phyloP scores from a whole-genome alignment of 1,284 basidiomycete species.

The Athelia psychrophila region DNA sequence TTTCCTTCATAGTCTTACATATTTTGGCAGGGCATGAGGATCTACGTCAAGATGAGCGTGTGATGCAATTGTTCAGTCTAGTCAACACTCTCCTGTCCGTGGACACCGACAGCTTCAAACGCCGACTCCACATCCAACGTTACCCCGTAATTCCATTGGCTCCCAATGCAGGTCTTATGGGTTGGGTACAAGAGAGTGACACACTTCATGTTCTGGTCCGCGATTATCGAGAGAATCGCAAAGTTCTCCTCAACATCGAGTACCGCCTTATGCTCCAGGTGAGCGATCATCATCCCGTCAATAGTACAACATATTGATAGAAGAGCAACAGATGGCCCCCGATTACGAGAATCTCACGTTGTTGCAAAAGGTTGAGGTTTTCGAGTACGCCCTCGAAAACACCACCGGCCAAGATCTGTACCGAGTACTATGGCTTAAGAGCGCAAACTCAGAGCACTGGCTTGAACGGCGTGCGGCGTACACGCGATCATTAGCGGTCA shows the following conservation, averaged over 20 bases:
- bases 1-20: neutral
- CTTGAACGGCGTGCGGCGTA: slow-evolving; percentile 96
- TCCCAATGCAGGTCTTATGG: slow-evolving; percentile 92
- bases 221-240: slow-evolving; percentile 92
- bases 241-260: slow-evolving; percentile 97
- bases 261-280: slow-evolving; percentile 97
- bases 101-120: slow-evolving; percentile 95
- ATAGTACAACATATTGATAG: neutral
- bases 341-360: slow-evolving; percentile 96
- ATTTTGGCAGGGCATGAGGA: slow-evolving; percentile 85
- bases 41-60: slow-evolving; percentile 96
- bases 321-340: slow-evolving; percentile 85
- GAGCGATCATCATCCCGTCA: slow-evolving; percentile 20
- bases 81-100: slow-evolving; percentile 94
- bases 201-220: slow-evolving; percentile 98
- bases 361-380: slow-evolving; percentile 98
- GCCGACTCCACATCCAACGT: slow-evolving; percentile 92
- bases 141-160: slow-evolving; percentile 95
- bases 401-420: slow-evolving; percentile 99
- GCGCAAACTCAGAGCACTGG: slow-evolving; percentile 96
- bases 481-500: slow-evolving; percentile 92
- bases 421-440: slow-evolving; percentile 96
- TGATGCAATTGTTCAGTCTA: slow-evolving; percentile 98
- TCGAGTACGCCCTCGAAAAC: slow-evolving; percentile 98
- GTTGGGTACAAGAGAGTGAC: slow-evolving; percentile 97